A percentile compares a stretch with the other conserved stretches of the same genome.
phyloP scores from a whole-genome alignment of 1,284 basidiomycete genomes.

The Serendipita sp. region DNA sequence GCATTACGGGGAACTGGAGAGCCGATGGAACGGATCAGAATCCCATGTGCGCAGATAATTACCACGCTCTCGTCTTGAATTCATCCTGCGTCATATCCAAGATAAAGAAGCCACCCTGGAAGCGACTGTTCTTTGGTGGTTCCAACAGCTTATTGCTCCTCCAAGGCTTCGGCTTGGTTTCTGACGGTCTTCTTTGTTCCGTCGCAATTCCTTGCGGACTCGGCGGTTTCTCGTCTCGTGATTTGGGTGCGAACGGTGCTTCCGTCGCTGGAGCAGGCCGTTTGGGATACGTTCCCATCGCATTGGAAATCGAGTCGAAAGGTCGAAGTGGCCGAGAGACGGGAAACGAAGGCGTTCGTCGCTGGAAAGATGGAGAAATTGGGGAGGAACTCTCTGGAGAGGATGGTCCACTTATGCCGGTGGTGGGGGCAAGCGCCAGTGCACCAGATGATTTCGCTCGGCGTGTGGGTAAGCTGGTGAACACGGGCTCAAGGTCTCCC shows the following conservation, averaged over 20 bases:
- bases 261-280: conserved; percentile 11
- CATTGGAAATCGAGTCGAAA: conserved; percentile 43
- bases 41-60: background rate
- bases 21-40: background rate
- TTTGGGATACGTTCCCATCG: conserved; percentile 19
- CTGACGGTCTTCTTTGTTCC: background rate
- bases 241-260: background rate
- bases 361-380: conserved; percentile 17
- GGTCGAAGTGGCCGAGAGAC: conserved; percentile 59
- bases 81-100: conserved; percentile 69
- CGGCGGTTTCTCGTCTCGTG: background rate
- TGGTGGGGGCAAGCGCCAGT: background rate
- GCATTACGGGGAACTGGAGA: background rate
- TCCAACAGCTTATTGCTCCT: conserved; percentile 50
- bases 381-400: background rate
- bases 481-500: conserved; percentile 1
- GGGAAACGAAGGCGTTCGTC: conserved; percentile 40
- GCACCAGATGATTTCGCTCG: background rate
- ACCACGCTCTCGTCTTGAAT: conserved; percentile 25
- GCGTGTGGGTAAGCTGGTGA: background rate
- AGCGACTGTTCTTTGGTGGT: conserved; percentile 43
- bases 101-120: conserved; percentile 45
- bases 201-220: background rate
- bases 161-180: conserved; percentile 7
- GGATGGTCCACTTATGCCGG: background rate